Evolutionary conservation across 768 basidiomycete genomes (phyloP), one percentile per base, ranked within the genome.

Genomic region (Gloeopeniophorella convolvens): DNA sequence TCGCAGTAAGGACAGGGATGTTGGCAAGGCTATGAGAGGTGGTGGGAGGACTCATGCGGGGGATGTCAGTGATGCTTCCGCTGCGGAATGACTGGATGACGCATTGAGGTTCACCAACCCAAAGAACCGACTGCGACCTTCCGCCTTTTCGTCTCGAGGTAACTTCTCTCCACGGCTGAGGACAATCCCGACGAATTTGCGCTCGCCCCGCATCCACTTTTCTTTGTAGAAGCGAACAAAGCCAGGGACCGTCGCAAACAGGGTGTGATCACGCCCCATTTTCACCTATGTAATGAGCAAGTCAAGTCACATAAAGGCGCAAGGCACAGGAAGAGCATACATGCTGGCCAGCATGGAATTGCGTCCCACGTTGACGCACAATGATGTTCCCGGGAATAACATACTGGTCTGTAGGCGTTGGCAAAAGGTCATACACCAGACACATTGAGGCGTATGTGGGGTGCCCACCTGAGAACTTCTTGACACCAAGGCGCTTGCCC

Each of bases 381-480:
- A 99, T 88, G 60, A 99, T 97, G 71, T 95, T 90, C 35, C 96
- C 96, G 8, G 96, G 90, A 21, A 89, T 77, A 21, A 97, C 93
- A 67, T 77, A 79, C 68, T 97, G 85, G 63, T 96, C 95, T 97
- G 54, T 42, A 40, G n/a, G n/a, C n/a, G n/a, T 27, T 16, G 20
- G 5, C 27, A 26, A 16, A 16, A 18, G 32, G 15, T 11, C n/a
- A 13, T 23, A 24, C 3, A 7, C 13, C 26, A 24, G 7, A 21
- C 40, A 41, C 13, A 36, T 20, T 35, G 32, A 23, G 32, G 45
- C 30, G 45, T 30, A n/a, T 48, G 31, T 15, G 3, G 15, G 5
- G 20, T 12, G 63, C 76, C 51, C 56, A 89, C 95, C 94, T 56
- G 91, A 93, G 68, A 92, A 98, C 68, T 91, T 93, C 72, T 98